Evolutionary conservation across 1,284 basidiomycete genomes (phyloP).

Genomic region (Sanguinoderma infundibulare): DNA sequence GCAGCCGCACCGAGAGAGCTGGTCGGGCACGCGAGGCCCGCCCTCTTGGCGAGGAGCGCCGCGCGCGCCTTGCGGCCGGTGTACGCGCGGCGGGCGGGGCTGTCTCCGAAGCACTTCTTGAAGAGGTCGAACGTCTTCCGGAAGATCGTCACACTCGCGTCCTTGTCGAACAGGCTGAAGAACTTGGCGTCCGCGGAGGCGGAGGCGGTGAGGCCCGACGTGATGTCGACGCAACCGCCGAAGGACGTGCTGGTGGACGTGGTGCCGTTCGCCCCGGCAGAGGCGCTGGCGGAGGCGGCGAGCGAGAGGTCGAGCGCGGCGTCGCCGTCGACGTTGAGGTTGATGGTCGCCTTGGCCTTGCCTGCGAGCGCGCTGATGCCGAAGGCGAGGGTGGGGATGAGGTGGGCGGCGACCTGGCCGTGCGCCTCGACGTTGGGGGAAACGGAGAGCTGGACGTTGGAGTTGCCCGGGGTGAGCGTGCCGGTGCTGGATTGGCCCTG

Average conservation of each 20-base stretch:
- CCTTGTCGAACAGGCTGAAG: slow-evolving; percentile 34
- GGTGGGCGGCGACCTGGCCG: slow-evolving; percentile 48
- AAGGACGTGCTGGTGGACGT: slow-evolving; percentile 9
- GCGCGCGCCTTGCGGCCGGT: slow-evolving; percentile 18
- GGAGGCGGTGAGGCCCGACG: slow-evolving; percentile 29
- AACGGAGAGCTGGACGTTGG: slow-evolving; percentile 48
- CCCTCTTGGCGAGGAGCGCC: slow-evolving; percentile 12
- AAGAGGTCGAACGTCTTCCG: slow-evolving; percentile 35
- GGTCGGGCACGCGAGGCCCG: slow-evolving; percentile 12
- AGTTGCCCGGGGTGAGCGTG: slow-evolving; percentile 8
- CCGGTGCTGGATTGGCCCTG: slow-evolving; percentile 9
- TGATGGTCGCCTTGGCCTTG: slow-evolving; percentile 42
- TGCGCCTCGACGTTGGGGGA: slow-evolving; percentile 43
- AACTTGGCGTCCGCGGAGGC: slow-evolving; percentile 34
- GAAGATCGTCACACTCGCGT: slow-evolving; percentile 31
- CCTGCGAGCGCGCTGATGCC: slow-evolving; percentile 45
- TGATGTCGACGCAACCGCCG: slow-evolving; percentile 35
- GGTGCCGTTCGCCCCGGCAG: no score
- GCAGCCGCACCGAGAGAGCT: slow-evolving; percentile 5
- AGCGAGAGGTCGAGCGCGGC: slow-evolving; percentile 43
- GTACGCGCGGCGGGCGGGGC: slow-evolving; percentile 18
- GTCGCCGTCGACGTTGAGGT: slow-evolving; percentile 47
- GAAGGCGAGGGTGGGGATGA: slow-evolving; percentile 53
- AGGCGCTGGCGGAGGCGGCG: slow-evolving; percentile 28
- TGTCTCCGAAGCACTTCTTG: slow-evolving; percentile 32